A percentile compares a stretch with the other conserved stretches of the same genome.
Conservation (phyloP, 2,329 filamentous ascomycete genomes). For the Ceratocystis papillata region DNA sequence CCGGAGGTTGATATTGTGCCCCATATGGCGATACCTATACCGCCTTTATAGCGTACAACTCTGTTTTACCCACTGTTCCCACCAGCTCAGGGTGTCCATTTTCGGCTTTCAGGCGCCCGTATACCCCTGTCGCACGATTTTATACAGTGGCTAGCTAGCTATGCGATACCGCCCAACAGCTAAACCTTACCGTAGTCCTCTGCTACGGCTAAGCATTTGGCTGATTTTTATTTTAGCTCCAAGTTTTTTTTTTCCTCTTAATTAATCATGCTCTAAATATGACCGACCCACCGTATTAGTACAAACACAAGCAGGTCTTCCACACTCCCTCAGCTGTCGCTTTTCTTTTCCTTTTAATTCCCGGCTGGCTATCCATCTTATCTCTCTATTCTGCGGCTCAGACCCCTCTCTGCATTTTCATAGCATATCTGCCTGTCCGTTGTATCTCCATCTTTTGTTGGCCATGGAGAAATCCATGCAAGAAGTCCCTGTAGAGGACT, state of each 20-base stretch:
- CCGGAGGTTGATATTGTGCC: no score
- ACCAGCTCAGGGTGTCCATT: no score
- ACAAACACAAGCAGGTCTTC: conserved; percentile 12
- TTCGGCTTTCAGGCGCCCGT: not conserved
- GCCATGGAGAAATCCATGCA: conserved; percentile 28
- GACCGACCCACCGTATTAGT: conserved; percentile 7
- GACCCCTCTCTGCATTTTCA: not conserved
- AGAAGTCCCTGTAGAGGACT: conserved; percentile 42
- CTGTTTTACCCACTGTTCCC: no score
- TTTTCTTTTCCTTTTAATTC: conserved; percentile 14
- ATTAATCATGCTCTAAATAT: conserved; percentile 11
- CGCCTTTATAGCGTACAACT: no score
- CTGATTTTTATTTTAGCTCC: not conserved
- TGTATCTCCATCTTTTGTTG: not conserved
- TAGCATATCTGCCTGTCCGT: not conserved
- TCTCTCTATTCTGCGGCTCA: conserved; percentile 2
- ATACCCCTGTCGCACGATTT: not conserved
- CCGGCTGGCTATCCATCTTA: not conserved
- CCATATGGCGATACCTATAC: no score
- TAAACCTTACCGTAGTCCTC: not conserved
- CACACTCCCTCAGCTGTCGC: conserved; percentile 10
- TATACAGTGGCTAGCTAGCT: not conserved
- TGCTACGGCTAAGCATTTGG: not conserved
- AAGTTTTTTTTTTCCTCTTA: conserved; percentile 17
- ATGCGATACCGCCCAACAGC: conserved; percentile 5